Conservation (phyloP, 2,329 filamentous ascomycete genomes). For the Blastomyces silverae region DNA sequence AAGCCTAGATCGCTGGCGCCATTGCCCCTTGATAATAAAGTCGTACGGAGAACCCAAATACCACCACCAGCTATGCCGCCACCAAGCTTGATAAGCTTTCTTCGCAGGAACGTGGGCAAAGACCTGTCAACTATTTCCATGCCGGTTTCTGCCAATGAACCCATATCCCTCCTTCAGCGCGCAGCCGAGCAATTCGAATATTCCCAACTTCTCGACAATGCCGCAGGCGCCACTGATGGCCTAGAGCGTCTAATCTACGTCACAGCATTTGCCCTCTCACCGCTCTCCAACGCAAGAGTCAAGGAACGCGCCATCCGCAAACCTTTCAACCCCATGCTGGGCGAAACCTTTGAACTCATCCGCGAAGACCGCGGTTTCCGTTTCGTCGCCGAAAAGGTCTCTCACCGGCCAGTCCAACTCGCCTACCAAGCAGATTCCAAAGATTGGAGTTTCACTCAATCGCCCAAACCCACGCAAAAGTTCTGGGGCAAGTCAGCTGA, state of each 20-base stretch:
- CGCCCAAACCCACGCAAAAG: constrained; percentile 83
- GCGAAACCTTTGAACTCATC: constrained; percentile 90
- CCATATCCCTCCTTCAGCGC: constrained; percentile 78
- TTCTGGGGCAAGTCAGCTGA: constrained; percentile 98
- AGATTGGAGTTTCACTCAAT: constrained; percentile 80
- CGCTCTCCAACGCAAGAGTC: constrained; percentile 71
- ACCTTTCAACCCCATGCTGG: constrained; percentile 93
- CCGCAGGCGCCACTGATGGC: constrained; percentile 50
- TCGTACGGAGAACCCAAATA: constrained; percentile 64
- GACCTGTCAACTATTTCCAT: constrained; percentile 94
- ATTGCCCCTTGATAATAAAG: constrained; percentile 60
- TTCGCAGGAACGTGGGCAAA: constrained; percentile 96
- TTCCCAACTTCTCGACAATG: constrained; percentile 71
- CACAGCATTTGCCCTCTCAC: constrained; percentile 82
- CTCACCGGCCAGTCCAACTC: constrained; percentile 82
- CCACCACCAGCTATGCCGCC: constrained; percentile 68
- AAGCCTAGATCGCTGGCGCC: constrained; percentile 71
- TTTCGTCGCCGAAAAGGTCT: constrained; percentile 91
- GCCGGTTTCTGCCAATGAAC: constrained; percentile 95
- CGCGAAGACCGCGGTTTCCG: constrained; percentile 81
- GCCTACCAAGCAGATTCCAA: constrained; percentile 87
- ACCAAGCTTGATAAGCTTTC: constrained; percentile 85
- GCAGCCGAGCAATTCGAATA: constrained; percentile 90
- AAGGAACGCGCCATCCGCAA: constrained; percentile 92
- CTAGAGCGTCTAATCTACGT: constrained; percentile 75